These are phyloP conservation scores for Clitopilus passeckerianus DNA, from an alignment of 768 basidiomycete genomes.

Conservation along the genomic window DNA sequence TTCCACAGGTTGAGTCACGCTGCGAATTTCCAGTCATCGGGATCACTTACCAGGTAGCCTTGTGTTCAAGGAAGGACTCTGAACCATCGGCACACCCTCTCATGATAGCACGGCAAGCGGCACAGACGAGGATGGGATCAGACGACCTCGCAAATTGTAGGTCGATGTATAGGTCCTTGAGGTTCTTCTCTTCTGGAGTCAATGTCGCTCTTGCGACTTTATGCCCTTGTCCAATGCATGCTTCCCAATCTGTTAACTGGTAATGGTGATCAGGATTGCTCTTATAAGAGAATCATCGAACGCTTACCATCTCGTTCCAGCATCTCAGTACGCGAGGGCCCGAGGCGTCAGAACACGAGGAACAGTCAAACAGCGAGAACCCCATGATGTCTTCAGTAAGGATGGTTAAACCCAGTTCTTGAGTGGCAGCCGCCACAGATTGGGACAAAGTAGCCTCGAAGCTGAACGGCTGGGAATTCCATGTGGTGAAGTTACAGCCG, in stretches of 20 bases:
- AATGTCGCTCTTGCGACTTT: neutral
- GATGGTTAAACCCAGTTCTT: neutral
- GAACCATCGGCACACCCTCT: neutral
- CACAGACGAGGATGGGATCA: neutral
- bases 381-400: neutral
- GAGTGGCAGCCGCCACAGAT: neutral
- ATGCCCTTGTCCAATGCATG: neutral
- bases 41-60: neutral
- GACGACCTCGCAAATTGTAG: neutral
- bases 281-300: neutral
- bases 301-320: neutral
- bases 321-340: neutral
- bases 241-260: neutral
- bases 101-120: neutral
- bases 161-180: neutral
- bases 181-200: neutral
- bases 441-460: neutral
- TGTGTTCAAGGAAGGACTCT: neutral
- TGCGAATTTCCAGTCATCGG: neutral
- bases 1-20: neutral
- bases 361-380: neutral
- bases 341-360: neutral
- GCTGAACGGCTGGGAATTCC: neutral
- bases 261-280: neutral
- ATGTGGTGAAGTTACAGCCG: neutral